Evolutionary conservation across 345 rosid genomes (phyloP), one percentile per base, ranked within the genome.

Genomic region (Acer negundo): DNA sequence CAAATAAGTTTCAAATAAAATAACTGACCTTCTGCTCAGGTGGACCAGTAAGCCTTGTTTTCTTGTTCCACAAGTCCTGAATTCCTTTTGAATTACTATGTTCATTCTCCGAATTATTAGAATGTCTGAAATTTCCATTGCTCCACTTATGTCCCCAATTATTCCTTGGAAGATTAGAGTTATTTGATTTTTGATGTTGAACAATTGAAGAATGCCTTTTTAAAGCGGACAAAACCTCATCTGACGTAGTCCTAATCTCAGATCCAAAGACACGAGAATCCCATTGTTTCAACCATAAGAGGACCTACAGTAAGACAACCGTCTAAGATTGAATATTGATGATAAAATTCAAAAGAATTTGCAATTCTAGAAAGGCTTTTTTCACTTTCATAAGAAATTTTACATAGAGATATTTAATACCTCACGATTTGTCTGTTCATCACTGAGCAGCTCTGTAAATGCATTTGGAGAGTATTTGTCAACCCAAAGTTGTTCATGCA

Each of bases 281-380:
- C 99, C 99, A 96, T 82, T 96, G 97, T 86, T 96, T 96, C 81
- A 96, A 85, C 99, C 99, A 96, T 55, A 92, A 78, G 66, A 94
- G 93, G 56, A 94, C 97, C 99, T 96, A 86, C 75, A 84, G 75
- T 17, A 78, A 63, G 53, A 61, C 53, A 73, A 55, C 44, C 35
- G 77, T 31, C 62, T 35, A 65, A 47, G 42, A 46, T 61, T 77
- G 28, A 67, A 74, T 42, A 35, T 70, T 58, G 56, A 75, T 10
- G 26, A 38, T 2, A 31, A 46, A 17, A 38, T 1, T 11, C 2
- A 7, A 62, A 84, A 59, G 10, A 67, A 42, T 69, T 17, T 4
- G 62, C 69, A 20, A 28, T 61, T 28, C 75, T n/a, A 77, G 79
- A 66, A 31, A 46, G 15, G 17, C 22, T 23, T 56, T 78, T 55